Conservation (phyloP, 2,329 filamentous ascomycete species). For the Sporothrix humicola region DNA sequence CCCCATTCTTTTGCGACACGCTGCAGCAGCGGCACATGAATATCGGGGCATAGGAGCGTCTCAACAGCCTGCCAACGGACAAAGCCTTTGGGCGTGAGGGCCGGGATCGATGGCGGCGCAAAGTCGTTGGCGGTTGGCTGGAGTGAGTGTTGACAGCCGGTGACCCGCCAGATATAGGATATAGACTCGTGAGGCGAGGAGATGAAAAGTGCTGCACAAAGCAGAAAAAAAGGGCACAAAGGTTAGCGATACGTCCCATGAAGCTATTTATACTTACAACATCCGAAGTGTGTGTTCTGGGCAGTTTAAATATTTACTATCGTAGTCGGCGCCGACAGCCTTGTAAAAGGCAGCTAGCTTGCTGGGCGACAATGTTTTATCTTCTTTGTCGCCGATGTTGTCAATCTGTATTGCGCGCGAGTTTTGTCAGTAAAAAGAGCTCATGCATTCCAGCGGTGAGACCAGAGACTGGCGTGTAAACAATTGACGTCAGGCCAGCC, state of each 20-base stretch:
- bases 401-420: conserved; percentile 53
- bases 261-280: neutral
- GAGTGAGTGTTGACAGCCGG: conserved; percentile 87
- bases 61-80: conserved; percentile 94
- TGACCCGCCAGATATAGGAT: conserved; percentile 89
- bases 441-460: neutral
- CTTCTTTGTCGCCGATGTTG: conserved; percentile 63
- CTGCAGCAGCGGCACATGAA: conserved; percentile 84
- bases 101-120: conserved; percentile 76
- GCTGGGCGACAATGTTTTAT: conserved; percentile 62
- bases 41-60: conserved; percentile 82
- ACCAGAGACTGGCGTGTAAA: neutral
- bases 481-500: neutral
- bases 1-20: conserved; percentile 78
- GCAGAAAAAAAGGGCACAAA: too few relatives aligned
- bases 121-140: conserved; percentile 78
- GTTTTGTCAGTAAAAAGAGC: conserved; percentile 23
- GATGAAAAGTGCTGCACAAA: conserved; percentile 70
- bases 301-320: conserved; percentile 53
- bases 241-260: too few relatives aligned
- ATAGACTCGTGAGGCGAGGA: conserved; percentile 74
- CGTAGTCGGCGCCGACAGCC: conserved; percentile 75
- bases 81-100: conserved; percentile 82
- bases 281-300: neutral
- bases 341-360: conserved; percentile 81